Evolutionary conservation across 2,329 filamentous ascomycete species (phyloP).

Genomic region (Fusarium miscanthi): DNA sequence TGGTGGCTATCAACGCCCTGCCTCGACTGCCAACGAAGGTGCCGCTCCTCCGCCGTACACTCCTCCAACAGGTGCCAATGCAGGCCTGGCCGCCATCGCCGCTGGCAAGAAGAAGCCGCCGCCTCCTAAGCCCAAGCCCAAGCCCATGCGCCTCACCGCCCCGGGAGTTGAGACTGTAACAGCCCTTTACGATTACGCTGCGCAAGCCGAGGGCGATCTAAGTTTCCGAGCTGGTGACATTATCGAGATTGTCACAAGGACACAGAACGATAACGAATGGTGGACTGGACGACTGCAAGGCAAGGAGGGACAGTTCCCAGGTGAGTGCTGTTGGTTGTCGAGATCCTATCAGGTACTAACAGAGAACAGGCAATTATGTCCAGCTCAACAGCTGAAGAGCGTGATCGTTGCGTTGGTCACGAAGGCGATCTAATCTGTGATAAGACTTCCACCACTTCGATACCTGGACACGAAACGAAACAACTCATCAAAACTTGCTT

Average conservation of each 20-base stretch:
- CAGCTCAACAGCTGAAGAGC: conserved; percentile 48
- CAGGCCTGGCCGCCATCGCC: conserved; percentile 59
- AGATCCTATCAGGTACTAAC: conserved; percentile 40
- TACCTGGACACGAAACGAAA: conserved; percentile 23
- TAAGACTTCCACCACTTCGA: conserved; percentile 20
- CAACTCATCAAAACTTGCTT: conserved; percentile 17
- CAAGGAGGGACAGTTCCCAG: conserved; percentile 92
- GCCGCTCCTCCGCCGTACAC: conserved; percentile 81
- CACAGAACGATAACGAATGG: conserved; percentile 96
- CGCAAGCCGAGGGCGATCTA: conserved; percentile 92
- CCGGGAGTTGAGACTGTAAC: conserved; percentile 82
- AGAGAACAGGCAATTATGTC: conserved; percentile 61
- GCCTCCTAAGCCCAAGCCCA: conserved; percentile 75
- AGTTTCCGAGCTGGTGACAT: conserved; percentile 89
- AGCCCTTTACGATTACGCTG: conserved; percentile 95
- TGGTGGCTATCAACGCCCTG: conserved; percentile 50
- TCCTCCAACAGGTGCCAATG: conserved; percentile 52
- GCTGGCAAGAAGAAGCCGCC: conserved; percentile 74
- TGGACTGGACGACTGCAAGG: conserved; percentile 87
- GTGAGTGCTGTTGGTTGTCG: conserved; percentile 62
- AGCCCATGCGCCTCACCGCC: conserved; percentile 77
- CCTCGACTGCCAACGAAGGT: conserved; percentile 56
- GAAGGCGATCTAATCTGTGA: neutral
- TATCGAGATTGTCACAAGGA: conserved; percentile 87
- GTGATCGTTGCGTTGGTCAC: neutral